A percentile compares a stretch with the other conserved stretches of the same genome.
Evolutionary conservation across 352 stramenopile species (phyloP).

Genomic region (Globisporangium acanthophoron): DNA sequence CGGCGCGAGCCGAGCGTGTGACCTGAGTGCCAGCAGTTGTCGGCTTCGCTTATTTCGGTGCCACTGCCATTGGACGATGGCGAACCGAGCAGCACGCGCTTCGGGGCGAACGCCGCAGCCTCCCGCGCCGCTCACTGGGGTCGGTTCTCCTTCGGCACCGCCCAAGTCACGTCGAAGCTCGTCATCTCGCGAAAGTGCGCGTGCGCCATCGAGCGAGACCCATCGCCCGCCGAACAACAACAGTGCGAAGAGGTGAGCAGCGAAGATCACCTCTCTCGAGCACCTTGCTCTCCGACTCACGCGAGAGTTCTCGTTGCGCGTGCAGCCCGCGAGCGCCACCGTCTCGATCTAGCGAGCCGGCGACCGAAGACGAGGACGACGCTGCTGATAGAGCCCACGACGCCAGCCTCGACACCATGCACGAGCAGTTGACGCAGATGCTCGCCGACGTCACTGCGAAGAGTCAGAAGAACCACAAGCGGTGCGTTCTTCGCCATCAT

Average conservation of each 20-base stretch:
- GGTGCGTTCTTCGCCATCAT: conserved; percentile 13
- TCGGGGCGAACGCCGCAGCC: conserved; percentile 9
- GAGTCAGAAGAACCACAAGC: conserved; percentile 36
- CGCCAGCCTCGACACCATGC: conserved; percentile 13
- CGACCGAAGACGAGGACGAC: conserved; percentile 24
- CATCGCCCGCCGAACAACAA: conserved; percentile 10
- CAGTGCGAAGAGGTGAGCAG: conserved; percentile 4
- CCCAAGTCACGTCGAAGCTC: neutral
- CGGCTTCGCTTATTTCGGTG: neutral
- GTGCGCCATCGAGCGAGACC: neutral
- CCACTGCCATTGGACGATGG: conserved; percentile 8
- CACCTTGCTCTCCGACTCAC: neutral
- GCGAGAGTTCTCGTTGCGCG: neutral
- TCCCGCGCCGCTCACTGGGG: neutral
- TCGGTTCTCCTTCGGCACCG: neutral
- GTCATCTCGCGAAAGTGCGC: conserved; percentile 3
- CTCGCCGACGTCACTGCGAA: conserved; percentile 29
- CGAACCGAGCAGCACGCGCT: neutral
- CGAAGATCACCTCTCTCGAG: neutral
- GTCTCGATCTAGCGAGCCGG: conserved; percentile 22
- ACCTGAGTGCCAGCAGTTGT: too few species aligned
- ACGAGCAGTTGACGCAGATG: conserved; percentile 31
- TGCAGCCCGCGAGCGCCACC: conserved; percentile 18
- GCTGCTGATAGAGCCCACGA: neutral
- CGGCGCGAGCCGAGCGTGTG: conserved; percentile 5